Evolutionary conservation across 148 eudicot genomes (phyloP), one percentile per base, ranked within the genome.

Genomic region (Camellia granthamiana): DNA sequence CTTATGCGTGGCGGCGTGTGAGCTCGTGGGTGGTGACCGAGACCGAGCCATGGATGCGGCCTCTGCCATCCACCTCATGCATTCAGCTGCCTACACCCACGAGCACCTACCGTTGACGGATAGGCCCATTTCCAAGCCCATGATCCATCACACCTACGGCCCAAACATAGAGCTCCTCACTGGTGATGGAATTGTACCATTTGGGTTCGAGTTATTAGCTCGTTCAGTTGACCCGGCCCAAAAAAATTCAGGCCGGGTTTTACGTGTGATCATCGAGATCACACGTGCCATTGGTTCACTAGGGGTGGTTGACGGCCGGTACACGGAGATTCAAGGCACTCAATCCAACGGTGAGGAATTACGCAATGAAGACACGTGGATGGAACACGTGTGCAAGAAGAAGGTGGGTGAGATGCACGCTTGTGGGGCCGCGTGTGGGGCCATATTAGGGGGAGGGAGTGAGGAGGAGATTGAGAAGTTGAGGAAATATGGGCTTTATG

Each of bases 1-100:
- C 5, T 71, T 90, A 7, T 88, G 91, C 44, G 44, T 87, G 2
- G 91, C 91, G 6, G 90, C 89, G 0, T 90, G 88, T 7, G 90
- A 90, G 86, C 86, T 90, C 5, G 82, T 88, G 0, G 91, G 91
- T 49, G 91, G 93, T 18, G 46, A 76, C 62, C 81, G 79, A 0
- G 84, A 55, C 71, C 81, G 83, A 6, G 88, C 85, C 43, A 42
- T 89, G 69, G 84, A 80, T 0, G 87, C 92, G 0, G 92, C 90
- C 0, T 79, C 90, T 0, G 90, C 92, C 0, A 14, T 89, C 6
- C 90, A 81, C 18, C 86, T 89, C 70, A 76, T 88, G 87, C 83
- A 84, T 51, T 83, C 89, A 0, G 86, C 92, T 0, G 78, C 84
- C 5, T 63, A 80, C 76, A 5, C 82, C 54, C 92, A 89, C 82